Conservation (phyloP, 805 yeast genomes). For the Hanseniaspora lindneri region DNA sequence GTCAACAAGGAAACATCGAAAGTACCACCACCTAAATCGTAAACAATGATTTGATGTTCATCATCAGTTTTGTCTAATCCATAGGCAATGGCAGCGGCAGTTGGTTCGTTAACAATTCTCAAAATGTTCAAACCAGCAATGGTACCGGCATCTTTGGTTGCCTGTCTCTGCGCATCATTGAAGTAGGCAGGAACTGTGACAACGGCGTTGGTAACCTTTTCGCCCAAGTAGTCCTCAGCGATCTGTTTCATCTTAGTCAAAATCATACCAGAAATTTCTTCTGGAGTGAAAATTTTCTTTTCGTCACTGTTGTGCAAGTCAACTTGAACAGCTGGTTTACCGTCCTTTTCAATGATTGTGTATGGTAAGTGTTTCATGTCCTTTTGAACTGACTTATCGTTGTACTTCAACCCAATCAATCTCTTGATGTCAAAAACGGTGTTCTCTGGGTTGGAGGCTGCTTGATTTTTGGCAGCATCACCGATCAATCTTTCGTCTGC, state of each 20-base stretch:
- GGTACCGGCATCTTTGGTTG: slow-evolving; percentile 86
- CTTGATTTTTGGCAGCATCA: slow-evolving; percentile 94
- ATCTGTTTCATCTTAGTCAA: slow-evolving; percentile 83
- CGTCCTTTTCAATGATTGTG: slow-evolving; percentile 52
- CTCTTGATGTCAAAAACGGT: slow-evolving; percentile 87
- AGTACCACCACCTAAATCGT: slow-evolving; percentile 97
- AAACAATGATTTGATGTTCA: slow-evolving; percentile 82
- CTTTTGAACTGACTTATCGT: slow-evolving; percentile 64
- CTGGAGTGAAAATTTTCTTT: slow-evolving; percentile 77
- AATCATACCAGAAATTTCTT: slow-evolving; percentile 87
- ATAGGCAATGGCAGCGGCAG: slow-evolving; percentile 96
- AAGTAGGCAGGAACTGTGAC: slow-evolving; percentile 90
- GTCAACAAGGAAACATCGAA: slow-evolving; percentile 82
- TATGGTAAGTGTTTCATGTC: slow-evolving; percentile 80
- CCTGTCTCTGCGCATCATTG: slow-evolving; percentile 90
- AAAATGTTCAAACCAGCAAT: slow-evolving; percentile 81
- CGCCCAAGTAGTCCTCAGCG: slow-evolving; percentile 83
- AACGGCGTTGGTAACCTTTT: slow-evolving; percentile 75
- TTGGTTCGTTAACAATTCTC: slow-evolving; percentile 87
- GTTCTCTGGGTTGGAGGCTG: slow-evolving; percentile 75
- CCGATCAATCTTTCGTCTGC: slow-evolving; percentile 88
- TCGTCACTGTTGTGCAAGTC: slow-evolving; percentile 41
- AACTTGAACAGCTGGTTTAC: slow-evolving; percentile 76
- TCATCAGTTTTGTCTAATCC: slow-evolving; percentile 74
- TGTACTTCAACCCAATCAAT: slow-evolving; percentile 72